These are phyloP conservation scores for Coemansia sp. DNA, from an alignment of 192 early-diverging fungal species.

Conservation along the genomic window DNA sequence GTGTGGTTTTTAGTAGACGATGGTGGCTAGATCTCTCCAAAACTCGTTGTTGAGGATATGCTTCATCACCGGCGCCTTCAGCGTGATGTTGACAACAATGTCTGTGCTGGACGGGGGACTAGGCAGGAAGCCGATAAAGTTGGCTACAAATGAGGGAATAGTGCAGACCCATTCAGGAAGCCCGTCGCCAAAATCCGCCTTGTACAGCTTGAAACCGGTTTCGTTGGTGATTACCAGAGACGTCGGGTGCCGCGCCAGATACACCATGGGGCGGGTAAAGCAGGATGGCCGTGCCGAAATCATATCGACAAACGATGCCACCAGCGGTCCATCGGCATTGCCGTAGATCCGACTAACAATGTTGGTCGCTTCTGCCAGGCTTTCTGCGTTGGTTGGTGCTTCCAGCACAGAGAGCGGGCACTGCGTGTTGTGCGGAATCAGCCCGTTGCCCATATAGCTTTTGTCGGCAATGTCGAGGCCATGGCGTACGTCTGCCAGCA, in stretches of 20 bases:
- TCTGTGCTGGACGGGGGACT: slow-evolving; percentile 38
- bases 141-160: slow-evolving; percentile 42
- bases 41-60: slow-evolving; percentile 28
- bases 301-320: slow-evolving; percentile 44
- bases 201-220: slow-evolving; percentile 38
- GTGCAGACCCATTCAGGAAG: slow-evolving; percentile 44
- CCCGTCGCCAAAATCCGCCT: slow-evolving; percentile 42
- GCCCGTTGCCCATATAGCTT: slow-evolving; percentile 44
- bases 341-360: slow-evolving; percentile 17
- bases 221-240: slow-evolving; percentile 38
- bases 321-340: slow-evolving; percentile 27
- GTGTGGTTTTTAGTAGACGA: slow-evolving; percentile 21
- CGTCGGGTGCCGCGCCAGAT: slow-evolving; percentile 23
- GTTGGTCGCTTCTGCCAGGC: slow-evolving; percentile 14
- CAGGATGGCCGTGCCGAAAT: slow-evolving; percentile 19
- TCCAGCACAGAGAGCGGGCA: slow-evolving; percentile 33
- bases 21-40: slow-evolving; percentile 36
- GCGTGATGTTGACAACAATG: slow-evolving; percentile 40
- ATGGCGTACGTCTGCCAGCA: slow-evolving; percentile 42
- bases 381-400: slow-evolving; percentile 9
- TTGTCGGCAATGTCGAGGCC: slow-evolving; percentile 18
- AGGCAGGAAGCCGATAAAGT: slow-evolving; percentile 50
- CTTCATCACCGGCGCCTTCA: slow-evolving; percentile 34
- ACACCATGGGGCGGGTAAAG: slow-evolving; percentile 46
- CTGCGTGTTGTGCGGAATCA: slow-evolving; percentile 34